Evolutionary conservation across 345 rosid genomes (phyloP), one percentile per base, ranked within the genome.

Genomic region (Ceriops decandra): DNA sequence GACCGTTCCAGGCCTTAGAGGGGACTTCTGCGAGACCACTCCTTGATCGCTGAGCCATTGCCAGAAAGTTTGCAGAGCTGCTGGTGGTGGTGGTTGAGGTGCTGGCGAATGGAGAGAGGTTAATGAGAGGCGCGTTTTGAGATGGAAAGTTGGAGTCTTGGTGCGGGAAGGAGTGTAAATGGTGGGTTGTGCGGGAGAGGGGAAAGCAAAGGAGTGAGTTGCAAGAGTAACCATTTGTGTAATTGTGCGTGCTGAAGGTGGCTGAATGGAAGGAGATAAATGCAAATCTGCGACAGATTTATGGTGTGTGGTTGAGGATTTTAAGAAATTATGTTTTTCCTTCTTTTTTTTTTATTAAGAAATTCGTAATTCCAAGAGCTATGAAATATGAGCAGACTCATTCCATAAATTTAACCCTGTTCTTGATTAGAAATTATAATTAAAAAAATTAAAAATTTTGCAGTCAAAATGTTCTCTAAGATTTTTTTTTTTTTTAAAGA

Each of bases 31-130:
- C 20, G 95, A 88, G 63, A 85, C 82, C 5, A 85, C 85, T 46
- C 90, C 89, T 73, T 78, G 84, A 42, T 82, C 84, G 24, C 36
- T 69, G 66, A 93, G 90, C 98, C 98, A 93, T 51, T 87, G 72
- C 97, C 96, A 93, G 85, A 89, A 93, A 27, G 77, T 83, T n/a
- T 80, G 73, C 61, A 89, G 33, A 54, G 58, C 27, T 6, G 49
- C 22, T 7, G 76, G 0, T 9, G 69, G 63, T 3, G 78, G 17
- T 56, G 10, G 59, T 17, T 0, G 49, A 42, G 17, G 19, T 21
- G 59, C 11, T 56, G 59, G 74, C 60, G 62, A 66, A 20, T 51
- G 70, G 8, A 66, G 56, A 32, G 76, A 72, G 69, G 53, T 67
- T 26, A 69, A 22, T n/a, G 42, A 63, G 52, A 74, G 36, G 42